Base-by-base conservation (phyloP, 164 flowering plant species). In the Berberis thunbergii region DNA sequence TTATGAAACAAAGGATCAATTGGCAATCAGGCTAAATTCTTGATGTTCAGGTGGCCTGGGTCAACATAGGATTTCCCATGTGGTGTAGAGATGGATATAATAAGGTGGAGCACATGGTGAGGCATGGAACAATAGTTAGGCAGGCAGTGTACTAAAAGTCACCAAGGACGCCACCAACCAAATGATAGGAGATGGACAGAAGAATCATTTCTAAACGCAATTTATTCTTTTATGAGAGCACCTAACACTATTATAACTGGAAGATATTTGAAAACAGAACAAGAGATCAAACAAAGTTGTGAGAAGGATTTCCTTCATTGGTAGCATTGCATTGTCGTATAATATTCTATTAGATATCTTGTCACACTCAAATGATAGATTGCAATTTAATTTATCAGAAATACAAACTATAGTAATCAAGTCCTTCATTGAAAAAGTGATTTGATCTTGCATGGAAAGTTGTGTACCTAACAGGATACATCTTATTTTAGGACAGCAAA, bases 101-200 rank as follows among this genome's bases (percentile, higher is more conserved):
- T 62, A 42, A 56, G 50, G 42, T 40, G 41, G 41, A 63, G 71
- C 71, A 68, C 71, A 68, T 68, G 71, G 62, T 13, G 57, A 49
- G 65, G 71, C 38, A 68, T 68, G 71, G 71, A 41, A 11, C 4
- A 56, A 55, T 61, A 60, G 57, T 7, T 42, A 41, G 13, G 61
- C 26, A 26, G 26, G 26, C n/a, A 42, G 13, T 40, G 49, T 8
- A 9, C 26, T 54, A 53, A 54, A 62, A 65, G 2, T 42, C 64
- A 61, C 46, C 55, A 49, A 43, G 62, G 62, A 68, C 71, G 50
- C 6, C 57, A 57, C 71, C 66, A 62, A 68, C 60, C 71, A 39
- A 46, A 56, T 68, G 66, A 63, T 57, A 62, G 57, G 71, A 57
- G 57, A 68, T 61, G 70, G 60, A n/a, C 54, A 4, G 55, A 52